Evolutionary conservation across 2,329 filamentous ascomycete genomes (phyloP), one percentile per base, ranked within the genome.

Genomic region (Fusarium protoensiforme): DNA sequence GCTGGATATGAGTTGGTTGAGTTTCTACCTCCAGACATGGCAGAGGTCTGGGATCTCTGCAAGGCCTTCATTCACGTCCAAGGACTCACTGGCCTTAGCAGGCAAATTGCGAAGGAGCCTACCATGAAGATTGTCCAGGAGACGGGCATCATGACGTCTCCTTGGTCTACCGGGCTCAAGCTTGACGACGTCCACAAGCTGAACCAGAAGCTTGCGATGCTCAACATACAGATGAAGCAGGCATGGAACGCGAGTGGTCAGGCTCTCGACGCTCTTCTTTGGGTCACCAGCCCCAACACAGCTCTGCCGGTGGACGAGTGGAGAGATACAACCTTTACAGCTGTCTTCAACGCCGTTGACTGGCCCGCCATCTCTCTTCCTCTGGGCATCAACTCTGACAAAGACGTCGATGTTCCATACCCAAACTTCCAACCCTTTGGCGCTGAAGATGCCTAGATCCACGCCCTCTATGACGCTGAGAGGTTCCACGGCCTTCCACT

Each of bases 1-100:
- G 48, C 48, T 31, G 29, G 18, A 31, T 54, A 54, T 20, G 29
- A 54, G 5, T 29, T 61, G 4, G 29, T 61, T n/a, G 59, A 61
- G 38, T 61, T 61, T 18, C 18, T 20, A 6, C 59, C 39, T 7
- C 59, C 39, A 31, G 59, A 61, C 24, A 61, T 61, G 27, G 20
- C 39, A 16, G 59, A 51, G 38, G 59, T 51, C 2, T 61, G 59
- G 59, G 41, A 61, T 8, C 59, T 61, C 16, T 61, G 59, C 59
- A 51, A 51, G 29, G 41, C 59, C 11, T 61, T 61, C 22, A 36
- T 61, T 29, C 59, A 61, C 20, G 59, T 51, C 20, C 59, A 61
- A 20, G 59, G 59, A 18, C 35, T 61, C 11, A 51, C 29, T 31
- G 18, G 13, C 7, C n/a, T 54, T 9, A 14, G 10, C 29, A 35